phyloP scores from a whole-genome alignment of 164 flowering plant genomes.

The Buxus sempervirens region DNA sequence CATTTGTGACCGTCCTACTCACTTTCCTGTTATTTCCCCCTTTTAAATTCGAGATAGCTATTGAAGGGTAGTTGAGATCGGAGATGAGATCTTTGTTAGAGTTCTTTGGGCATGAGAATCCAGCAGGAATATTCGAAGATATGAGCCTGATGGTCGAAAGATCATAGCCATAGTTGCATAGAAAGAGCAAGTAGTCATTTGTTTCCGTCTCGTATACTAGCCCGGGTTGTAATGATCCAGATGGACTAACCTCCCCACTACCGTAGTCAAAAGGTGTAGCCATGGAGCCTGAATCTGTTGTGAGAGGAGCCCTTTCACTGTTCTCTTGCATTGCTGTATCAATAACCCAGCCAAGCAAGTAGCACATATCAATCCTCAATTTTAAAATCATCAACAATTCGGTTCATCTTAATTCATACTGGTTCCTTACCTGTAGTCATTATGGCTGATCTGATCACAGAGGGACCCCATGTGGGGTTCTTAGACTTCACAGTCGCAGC shows the following conservation, averaged over 20 bases:
- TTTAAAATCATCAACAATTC: no score
- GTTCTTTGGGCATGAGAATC: constrained; percentile 36
- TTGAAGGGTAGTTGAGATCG: constrained; percentile 55
- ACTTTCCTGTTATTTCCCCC: constrained; percentile 26
- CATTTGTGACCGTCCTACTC: constrained; percentile 44
- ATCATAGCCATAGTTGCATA: constrained; percentile 39
- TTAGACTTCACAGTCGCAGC: constrained; percentile 58
- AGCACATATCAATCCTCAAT: no score
- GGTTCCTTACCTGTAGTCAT: constrained; percentile 67
- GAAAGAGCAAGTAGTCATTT: constrained; percentile 39
- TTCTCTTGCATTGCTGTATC: constrained; percentile 43
- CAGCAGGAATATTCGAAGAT: constrained; percentile 19
- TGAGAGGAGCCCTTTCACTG: constrained; percentile 34
- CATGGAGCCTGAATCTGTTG: constrained; percentile 26
- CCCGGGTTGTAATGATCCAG: constrained; percentile 45
- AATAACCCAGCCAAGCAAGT: no score
- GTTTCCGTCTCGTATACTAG: constrained; percentile 45
- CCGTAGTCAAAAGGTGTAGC: constrained; percentile 52
- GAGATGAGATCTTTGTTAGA: constrained; percentile 32
- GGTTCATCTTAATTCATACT: no score
- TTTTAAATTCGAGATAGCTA: constrained; percentile 30
- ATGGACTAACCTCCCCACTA: constrained; percentile 43
- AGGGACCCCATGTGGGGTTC: constrained; percentile 58
- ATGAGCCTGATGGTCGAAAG: constrained; percentile 26
- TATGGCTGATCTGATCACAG: constrained; percentile 77